Percentiles rank a stretch among this genome's conserved stretches.
These are phyloP conservation scores for Leccinellum luteum DNA, from an alignment of 768 basidiomycete species.

Conservation along the genomic window DNA sequence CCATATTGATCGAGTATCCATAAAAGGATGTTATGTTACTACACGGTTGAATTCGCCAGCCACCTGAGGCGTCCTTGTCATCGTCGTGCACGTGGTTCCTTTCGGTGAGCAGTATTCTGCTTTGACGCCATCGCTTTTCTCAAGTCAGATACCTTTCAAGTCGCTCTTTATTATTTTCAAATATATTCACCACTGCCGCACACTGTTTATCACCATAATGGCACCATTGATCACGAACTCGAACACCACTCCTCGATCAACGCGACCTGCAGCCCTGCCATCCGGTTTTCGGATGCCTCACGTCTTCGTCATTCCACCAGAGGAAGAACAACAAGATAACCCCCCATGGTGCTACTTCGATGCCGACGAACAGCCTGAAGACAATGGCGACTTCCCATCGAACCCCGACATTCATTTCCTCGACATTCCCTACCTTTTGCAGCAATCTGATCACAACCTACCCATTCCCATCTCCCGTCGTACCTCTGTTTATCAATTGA, in stretches of 20 bases:
- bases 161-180: conserved; percentile 12
- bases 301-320: conserved; percentile 57
- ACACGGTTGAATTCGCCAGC: conserved; percentile 17
- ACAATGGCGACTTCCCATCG: conserved; percentile 13
- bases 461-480: conserved; percentile 6
- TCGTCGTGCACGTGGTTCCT: conserved; percentile 5
- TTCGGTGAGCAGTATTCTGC: conserved; percentile 12
- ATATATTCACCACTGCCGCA: neutral
- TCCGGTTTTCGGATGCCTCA: conserved; percentile 37
- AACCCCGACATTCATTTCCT: conserved; percentile 32
- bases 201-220: conserved; percentile 8
- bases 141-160: conserved; percentile 6
- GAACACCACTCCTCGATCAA: conserved; percentile 17
- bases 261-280: conserved; percentile 1
- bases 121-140: neutral
- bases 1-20: conserved; percentile 4
- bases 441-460: conserved; percentile 6
- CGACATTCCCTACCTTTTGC: conserved; percentile 31
- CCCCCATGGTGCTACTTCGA: conserved; percentile 59
- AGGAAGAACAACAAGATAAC: conserved; percentile 48
- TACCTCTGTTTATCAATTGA: conserved; percentile 7
- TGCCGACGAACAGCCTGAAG: conserved; percentile 37
- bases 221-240: conserved; percentile 9
- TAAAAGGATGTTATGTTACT: conserved; percentile 19
- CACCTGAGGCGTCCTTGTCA: conserved; percentile 12